Conservation (phyloP, 345 rosid species). For the Triadica sebifera region DNA sequence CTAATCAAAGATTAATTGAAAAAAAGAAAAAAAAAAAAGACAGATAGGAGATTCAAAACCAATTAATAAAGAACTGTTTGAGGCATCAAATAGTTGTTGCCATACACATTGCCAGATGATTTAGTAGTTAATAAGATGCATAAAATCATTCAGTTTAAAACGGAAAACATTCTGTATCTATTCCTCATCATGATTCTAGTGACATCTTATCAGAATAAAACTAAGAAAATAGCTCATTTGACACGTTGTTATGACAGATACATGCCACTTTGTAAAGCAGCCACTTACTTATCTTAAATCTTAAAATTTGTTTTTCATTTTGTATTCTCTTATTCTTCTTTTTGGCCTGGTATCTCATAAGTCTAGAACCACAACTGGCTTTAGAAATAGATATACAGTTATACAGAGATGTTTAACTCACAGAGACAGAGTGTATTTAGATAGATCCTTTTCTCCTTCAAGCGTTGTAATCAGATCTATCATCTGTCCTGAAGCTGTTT, state of each 20-base stretch:
- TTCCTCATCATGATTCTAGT: not conserved
- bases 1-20: not conserved
- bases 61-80: not conserved
- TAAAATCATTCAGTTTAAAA: not conserved
- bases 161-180: not conserved
- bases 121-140: not conserved
- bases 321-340: not conserved
- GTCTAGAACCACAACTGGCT: not conserved
- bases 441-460: slow-evolving; percentile 46
- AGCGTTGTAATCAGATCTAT: slow-evolving; percentile 44
- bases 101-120: not conserved
- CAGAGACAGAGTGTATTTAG: slow-evolving; percentile 36
- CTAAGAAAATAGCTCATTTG: not conserved
- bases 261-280: not conserved
- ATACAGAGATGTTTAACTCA: slow-evolving; percentile 18
- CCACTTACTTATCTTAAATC: not conserved
- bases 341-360: not conserved
- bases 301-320: not conserved
- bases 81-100: not conserved
- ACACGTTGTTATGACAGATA: not conserved
- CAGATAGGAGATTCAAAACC: not conserved
- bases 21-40: not conserved
- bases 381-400: not conserved
- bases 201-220: not conserved
- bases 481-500: slow-evolving; percentile 50